A percentile compares a stretch with the other conserved stretches of the same genome.
phyloP scores from a whole-genome alignment of 148 eudicot species.

The Fagopyrum homotropicum region DNA sequence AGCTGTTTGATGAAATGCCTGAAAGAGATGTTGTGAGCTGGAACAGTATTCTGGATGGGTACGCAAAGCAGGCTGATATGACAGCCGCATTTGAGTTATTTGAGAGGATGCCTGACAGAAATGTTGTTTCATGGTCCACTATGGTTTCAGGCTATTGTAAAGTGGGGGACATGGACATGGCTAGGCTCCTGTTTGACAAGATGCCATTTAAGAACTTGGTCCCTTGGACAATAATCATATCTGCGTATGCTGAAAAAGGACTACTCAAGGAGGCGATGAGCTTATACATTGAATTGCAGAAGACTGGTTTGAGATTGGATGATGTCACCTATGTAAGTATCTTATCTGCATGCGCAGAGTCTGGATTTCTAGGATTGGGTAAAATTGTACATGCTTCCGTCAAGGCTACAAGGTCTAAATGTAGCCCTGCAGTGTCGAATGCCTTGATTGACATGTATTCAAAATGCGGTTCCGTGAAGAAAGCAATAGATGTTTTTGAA shows the following conservation, averaged over 20 bases:
- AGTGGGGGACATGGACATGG: conserved; percentile 71
- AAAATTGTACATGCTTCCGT: conserved; percentile 55
- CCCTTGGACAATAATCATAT: conserved; percentile 79
- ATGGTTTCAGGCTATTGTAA: conserved; percentile 66
- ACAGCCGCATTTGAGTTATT: conserved; percentile 48
- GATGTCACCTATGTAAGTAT: conserved; percentile 63
- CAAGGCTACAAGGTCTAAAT: conserved; percentile 26
- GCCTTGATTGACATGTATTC: conserved; percentile 88
- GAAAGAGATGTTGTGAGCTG: conserved; percentile 67
- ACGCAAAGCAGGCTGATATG: conserved; percentile 58
- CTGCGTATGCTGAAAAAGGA: conserved; percentile 77
- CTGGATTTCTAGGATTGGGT: conserved; percentile 71
- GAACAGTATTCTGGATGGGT: conserved; percentile 79
- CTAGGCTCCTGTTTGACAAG: conserved; percentile 66
- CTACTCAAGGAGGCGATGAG: conserved; percentile 58
- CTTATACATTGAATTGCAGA: conserved; percentile 56
- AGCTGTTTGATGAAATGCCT: conserved; percentile 87
- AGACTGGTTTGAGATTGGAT: conserved; percentile 42
- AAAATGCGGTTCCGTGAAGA: conserved; percentile 59
- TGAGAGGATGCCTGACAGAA: conserved; percentile 50
- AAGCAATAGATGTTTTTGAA: conserved; percentile 47
- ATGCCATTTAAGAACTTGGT: conserved; percentile 82
- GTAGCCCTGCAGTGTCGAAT: conserved; percentile 42
- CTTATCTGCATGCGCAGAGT: conserved; percentile 67
- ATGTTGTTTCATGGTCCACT: conserved; percentile 90